Percentiles rank a stretch among this genome's conserved stretches.
Evolutionary conservation across 2,329 filamentous ascomycete genomes (phyloP).

Genomic region (Cladosporium sp.): DNA sequence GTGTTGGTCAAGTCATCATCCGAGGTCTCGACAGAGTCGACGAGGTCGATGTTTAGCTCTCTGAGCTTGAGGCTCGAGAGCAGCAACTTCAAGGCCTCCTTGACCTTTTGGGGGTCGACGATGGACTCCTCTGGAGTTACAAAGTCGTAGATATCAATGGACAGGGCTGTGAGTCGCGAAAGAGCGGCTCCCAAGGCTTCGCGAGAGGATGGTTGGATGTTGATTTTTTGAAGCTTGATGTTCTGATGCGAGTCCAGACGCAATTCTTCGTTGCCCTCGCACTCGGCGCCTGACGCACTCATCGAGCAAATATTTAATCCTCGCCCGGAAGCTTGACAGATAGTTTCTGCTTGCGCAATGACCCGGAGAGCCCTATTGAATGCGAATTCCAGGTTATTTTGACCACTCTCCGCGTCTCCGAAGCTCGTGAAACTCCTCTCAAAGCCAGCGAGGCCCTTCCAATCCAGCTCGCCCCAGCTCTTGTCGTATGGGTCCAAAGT

Average conservation of each 20-base stretch:
- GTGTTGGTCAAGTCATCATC: not conserved
- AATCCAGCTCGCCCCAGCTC: not conserved
- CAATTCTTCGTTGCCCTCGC: not conserved
- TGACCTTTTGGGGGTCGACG: not conserved
- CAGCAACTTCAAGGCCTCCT: not conserved
- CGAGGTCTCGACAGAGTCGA: not conserved
- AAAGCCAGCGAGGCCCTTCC: not conserved
- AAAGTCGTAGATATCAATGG: not conserved
- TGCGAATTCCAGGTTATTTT: not conserved
- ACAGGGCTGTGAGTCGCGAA: not conserved
- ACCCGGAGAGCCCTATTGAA: not conserved
- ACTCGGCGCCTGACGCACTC: not conserved
- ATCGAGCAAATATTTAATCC: not conserved
- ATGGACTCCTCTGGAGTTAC: not conserved
- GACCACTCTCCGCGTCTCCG: not conserved
- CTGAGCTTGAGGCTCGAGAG: not conserved
- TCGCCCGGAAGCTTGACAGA: not conserved
- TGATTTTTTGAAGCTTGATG: not conserved
- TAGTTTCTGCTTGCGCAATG: not conserved
- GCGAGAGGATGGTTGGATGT: not conserved
- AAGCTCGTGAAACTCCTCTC: not conserved
- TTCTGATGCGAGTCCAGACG: not conserved
- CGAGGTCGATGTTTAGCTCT: not conserved
- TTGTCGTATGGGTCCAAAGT: not conserved
- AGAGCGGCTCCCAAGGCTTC: not conserved